Evolutionary conservation across 2,329 filamentous ascomycete genomes (phyloP).

Genomic region (Juglanconis sp.): DNA sequence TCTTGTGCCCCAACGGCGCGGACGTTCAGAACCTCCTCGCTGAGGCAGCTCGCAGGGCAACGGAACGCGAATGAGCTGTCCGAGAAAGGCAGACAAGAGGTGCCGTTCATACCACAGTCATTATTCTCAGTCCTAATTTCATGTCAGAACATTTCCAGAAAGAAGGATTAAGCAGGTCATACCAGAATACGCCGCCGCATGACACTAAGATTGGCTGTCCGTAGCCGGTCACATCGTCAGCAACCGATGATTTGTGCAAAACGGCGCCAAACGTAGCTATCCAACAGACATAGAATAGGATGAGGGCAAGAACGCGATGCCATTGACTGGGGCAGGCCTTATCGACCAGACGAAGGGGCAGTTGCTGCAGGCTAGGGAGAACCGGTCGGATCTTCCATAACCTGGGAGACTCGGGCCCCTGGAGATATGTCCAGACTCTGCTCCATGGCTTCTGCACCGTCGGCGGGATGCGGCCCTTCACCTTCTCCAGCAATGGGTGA

Average conservation of each 20-base stretch:
- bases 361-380: slow-evolving; percentile 12
- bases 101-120: slow-evolving; percentile 14
- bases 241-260: slow-evolving; percentile 10
- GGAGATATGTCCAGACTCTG: background rate
- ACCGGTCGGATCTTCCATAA: slow-evolving; percentile 13
- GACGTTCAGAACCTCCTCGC: slow-evolving; percentile 14
- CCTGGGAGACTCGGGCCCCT: slow-evolving; percentile 2
- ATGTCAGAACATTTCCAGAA: background rate
- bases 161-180: background rate
- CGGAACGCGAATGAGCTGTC: slow-evolving; percentile 16
- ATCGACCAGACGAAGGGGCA: slow-evolving; percentile 14
- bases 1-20: slow-evolving; percentile 12
- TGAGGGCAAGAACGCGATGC: slow-evolving; percentile 5
- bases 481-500: background rate
- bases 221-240: slow-evolving; percentile 10
- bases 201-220: slow-evolving; percentile 5
- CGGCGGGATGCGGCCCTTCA: slow-evolving; percentile 3
- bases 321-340: slow-evolving; percentile 9
- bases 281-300: slow-evolving; percentile 17
- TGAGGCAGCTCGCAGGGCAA: slow-evolving; percentile 14
- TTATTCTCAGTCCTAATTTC: slow-evolving; percentile 12
- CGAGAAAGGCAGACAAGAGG: slow-evolving; percentile 8
- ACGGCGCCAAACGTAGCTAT: slow-evolving; percentile 13
- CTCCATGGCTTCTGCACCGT: background rate
- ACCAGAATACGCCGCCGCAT: slow-evolving; percentile 15